phyloP scores from a whole-genome alignment of 345 rosid genomes.

The Clausena lansium region DNA sequence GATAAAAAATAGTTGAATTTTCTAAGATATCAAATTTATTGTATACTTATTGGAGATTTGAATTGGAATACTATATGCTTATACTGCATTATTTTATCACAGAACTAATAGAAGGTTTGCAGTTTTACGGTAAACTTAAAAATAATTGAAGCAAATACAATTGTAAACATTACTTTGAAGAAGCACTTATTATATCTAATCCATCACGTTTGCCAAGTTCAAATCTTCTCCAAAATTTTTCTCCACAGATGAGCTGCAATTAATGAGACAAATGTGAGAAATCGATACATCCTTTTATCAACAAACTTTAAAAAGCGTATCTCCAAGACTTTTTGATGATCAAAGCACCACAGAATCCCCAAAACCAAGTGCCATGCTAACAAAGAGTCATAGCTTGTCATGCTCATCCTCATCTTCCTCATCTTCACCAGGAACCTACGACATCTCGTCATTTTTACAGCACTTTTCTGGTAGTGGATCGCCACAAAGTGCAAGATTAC shows the following conservation, averaged over 20 bases:
- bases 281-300: slow-evolving; percentile 7
- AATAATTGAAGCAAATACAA: too few relatives aligned
- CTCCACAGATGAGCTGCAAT: not conserved
- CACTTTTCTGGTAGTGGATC: slow-evolving; percentile 14
- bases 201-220: too few relatives aligned
- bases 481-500: slow-evolving; percentile 24
- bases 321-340: slow-evolving; percentile 25
- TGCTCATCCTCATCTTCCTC: not conserved
- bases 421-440: not conserved
- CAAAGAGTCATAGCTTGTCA: slow-evolving; percentile 15
- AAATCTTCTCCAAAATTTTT: not conserved
- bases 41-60: too few relatives aligned
- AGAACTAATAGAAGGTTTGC: too few relatives aligned
- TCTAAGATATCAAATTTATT: too few relatives aligned
- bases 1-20: too few relatives aligned
- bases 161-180: too few relatives aligned
- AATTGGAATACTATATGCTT: too few relatives aligned
- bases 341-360: slow-evolving; percentile 17
- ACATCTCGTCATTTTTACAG: not conserved
- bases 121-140: too few relatives aligned
- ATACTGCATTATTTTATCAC: too few relatives aligned
- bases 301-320: slow-evolving; percentile 19
- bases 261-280: not conserved
- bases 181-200: too few relatives aligned
- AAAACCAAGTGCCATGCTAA: slow-evolving; percentile 18